Conservation (phyloP, 805 yeast genomes). For the Barnettozyma sucrosica region DNA sequence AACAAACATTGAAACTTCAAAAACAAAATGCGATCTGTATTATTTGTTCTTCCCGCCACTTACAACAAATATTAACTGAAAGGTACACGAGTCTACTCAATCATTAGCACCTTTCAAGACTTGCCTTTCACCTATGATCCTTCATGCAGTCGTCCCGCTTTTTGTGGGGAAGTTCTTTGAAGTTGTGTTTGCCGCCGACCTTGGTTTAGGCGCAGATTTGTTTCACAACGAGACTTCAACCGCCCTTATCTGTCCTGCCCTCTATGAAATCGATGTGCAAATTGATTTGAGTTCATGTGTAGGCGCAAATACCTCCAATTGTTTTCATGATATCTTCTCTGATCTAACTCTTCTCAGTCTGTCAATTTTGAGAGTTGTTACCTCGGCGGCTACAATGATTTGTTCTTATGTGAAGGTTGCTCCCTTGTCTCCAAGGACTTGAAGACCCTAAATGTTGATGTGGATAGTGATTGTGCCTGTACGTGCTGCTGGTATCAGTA, state of each 20-base stretch:
- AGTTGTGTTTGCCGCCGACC: constrained; percentile 3
- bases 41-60: neutral
- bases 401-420: constrained; percentile 24
- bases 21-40: neutral
- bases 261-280: constrained; percentile 3
- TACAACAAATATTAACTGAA: neutral
- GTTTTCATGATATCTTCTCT: neutral
- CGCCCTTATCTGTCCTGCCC: constrained; percentile 4
- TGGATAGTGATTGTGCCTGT: constrained; percentile 21
- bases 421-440: constrained; percentile 13
- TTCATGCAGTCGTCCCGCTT: neutral
- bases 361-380: constrained; percentile 17
- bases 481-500: constrained; percentile 24
- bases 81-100: neutral
- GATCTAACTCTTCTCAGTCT: constrained; percentile 9
- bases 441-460: neutral
- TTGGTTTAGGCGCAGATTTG: neutral
- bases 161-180: neutral
- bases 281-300: constrained; percentile 15
- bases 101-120: too few relatives aligned
- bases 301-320: constrained; percentile 6
- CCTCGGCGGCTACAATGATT: constrained; percentile 19
- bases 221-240: neutral
- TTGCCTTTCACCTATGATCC: neutral
- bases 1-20: neutral